Evolutionary conservation across 2,329 filamentous ascomycete species (phyloP), one percentile per base, ranked within the genome.

Genomic region (Botrytis tulipae): DNA sequence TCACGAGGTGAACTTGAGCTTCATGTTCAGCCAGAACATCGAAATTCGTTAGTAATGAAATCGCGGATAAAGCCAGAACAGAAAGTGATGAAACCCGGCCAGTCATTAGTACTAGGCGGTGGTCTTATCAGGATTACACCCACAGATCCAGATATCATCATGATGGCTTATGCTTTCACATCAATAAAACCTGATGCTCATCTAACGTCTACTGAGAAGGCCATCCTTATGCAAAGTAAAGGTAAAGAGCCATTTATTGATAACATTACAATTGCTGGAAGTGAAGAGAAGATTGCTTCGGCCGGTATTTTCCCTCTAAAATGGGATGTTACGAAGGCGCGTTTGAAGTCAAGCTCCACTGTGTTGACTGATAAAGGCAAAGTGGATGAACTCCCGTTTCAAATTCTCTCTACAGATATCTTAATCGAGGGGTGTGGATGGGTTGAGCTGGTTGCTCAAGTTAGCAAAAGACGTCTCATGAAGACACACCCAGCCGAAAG

Each of bases 361-460:
- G 88, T 86, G 73, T 85, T 88, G 68, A 92, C 89, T 2, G 87
- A 87, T 62, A 90, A 87, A 57, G 84, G 91, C 63, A 89, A 88
- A 73, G 87, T 92, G 0, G 90, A 93, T 2, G 84, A 86, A 25
- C 84, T 98, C 7, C 93, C 94, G 0, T 99, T 95, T 82, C 88
- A 89, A 22, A 90, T 98, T 3, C 86, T 96, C 74, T 90, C 92
- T 14, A 88, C 91, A 0, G 97, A 99, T 80, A 90, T 99, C 37
- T 84, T 99, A 22, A 90, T 99, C 68, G 95, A 98, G 81, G 94
- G 96, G 2, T 91, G 94, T 40, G 96, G 96, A 12, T 99, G 97
- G 93, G 87, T 99, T 3, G 96, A 99, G 82, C 82, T 99, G 59
- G 91, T 90, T 0, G 91, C 91, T 4, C 95, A 99, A 83, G 89